Percentiles rank a stretch among this genome's conserved stretches.
phyloP scores from a whole-genome alignment of 257 asterid genomes.

The Salvia miltiorrhiza region DNA sequence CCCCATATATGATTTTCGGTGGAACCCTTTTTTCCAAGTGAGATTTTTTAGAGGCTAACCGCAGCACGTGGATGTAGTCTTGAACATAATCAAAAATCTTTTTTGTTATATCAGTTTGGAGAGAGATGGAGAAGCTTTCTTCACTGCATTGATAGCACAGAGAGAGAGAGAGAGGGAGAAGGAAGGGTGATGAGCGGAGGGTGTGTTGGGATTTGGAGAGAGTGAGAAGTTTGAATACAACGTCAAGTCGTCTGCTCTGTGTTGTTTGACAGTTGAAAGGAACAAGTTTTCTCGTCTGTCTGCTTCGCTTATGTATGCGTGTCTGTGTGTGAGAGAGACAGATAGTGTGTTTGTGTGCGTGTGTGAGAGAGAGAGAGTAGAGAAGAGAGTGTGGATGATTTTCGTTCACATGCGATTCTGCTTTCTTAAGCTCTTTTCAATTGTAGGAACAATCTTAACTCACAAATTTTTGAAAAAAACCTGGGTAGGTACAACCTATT shows the following conservation, averaged over 20 bases:
- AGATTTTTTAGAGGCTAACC: not conserved
- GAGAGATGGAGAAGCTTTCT: conserved; percentile 16
- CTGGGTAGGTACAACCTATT: too few relatives aligned
- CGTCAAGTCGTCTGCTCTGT: conserved; percentile 10
- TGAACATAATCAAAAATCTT: not conserved
- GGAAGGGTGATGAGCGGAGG: not conserved
- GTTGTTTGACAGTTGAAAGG: conserved; percentile 31
- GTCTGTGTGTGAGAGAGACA: not conserved
- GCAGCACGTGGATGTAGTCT: too few relatives aligned
- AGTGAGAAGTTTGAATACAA: conserved; percentile 20
- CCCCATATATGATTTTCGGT: conserved; percentile 31
- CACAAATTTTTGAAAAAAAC: too few relatives aligned
- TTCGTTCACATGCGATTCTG: not conserved
- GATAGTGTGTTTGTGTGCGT: not conserved
- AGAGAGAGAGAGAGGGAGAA: not conserved
- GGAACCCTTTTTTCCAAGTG: not conserved
- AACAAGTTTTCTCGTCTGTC: conserved; percentile 9
- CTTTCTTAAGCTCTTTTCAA: not conserved
- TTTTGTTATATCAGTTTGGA: conserved; percentile 28
- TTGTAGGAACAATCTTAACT: too few relatives aligned
- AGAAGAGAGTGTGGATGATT: not conserved
- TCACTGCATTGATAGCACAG: conserved; percentile 14
- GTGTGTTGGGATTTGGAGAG: not conserved
- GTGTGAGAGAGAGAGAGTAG: too few relatives aligned
- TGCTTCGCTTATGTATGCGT: not conserved